These are phyloP conservation scores for Lecanicillium sp. DNA, from an alignment of 2,329 filamentous ascomycete species.

Conservation along the genomic window DNA sequence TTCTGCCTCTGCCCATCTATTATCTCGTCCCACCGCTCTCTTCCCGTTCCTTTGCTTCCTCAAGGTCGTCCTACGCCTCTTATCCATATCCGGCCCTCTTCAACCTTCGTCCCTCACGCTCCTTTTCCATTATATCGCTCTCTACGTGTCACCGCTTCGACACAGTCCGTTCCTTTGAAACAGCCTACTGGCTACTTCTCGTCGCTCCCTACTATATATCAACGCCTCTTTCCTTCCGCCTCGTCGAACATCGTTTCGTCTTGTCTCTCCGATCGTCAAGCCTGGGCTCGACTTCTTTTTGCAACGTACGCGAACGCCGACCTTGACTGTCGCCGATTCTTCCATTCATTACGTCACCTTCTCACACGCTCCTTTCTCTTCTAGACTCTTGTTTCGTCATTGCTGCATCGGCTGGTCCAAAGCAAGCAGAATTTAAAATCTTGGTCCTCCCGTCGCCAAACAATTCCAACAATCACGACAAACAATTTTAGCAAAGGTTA, in stretches of 20 bases:
- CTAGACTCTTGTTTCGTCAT: slow-evolving; percentile 10
- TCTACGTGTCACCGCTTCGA: slow-evolving; percentile 11
- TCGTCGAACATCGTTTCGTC: slow-evolving; percentile 2
- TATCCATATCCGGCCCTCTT: slow-evolving; percentile 10
- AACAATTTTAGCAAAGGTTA: slow-evolving; percentile 6
- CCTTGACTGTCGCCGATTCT: neutral
- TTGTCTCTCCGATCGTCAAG: slow-evolving; percentile 4
- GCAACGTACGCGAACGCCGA: slow-evolving; percentile 14
- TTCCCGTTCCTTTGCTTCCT: slow-evolving; percentile 6
- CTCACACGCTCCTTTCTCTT: slow-evolving; percentile 12
- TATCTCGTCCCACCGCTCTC: slow-evolving; percentile 10
- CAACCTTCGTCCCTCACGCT: slow-evolving; percentile 9
- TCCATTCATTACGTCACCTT: slow-evolving; percentile 1
- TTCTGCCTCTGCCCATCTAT: neutral
- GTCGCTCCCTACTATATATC: slow-evolving; percentile 14
- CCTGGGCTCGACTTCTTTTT: slow-evolving; percentile 10
- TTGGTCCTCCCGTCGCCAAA: slow-evolving; percentile 2
- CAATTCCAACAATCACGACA: slow-evolving; percentile 8
- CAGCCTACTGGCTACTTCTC: slow-evolving; percentile 11
- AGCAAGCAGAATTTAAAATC: slow-evolving; percentile 13
- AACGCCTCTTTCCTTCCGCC: slow-evolving; percentile 7
- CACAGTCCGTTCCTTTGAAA: slow-evolving; percentile 17
- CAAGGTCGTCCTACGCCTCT: slow-evolving; percentile 6
- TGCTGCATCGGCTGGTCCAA: slow-evolving; percentile 14
- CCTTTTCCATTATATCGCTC: slow-evolving; percentile 15